These are phyloP conservation scores for Elaeagnus macrophylla DNA, from an alignment of 306 rosid genomes.

Conservation along the genomic window DNA sequence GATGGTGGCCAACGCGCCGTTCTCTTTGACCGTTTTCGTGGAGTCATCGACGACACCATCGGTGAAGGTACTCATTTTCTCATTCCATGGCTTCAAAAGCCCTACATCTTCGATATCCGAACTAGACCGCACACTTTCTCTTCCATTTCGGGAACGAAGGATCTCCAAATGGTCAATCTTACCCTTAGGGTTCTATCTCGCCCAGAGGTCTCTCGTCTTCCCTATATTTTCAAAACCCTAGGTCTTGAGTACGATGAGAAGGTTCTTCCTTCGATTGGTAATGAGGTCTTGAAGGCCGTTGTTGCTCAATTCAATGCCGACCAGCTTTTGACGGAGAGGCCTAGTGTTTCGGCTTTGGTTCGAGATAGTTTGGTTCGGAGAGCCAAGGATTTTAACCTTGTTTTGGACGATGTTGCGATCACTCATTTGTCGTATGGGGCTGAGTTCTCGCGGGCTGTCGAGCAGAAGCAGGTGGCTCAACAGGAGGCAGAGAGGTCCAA, in stretches of 20 bases:
- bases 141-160: too few relatives aligned
- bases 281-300: slow-evolving; percentile 65
- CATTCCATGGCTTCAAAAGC: slow-evolving; percentile 83
- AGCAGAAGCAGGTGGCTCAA: too few relatives aligned
- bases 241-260: slow-evolving; percentile 89
- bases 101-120: slow-evolving; percentile 22
- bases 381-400: slow-evolving; percentile 52
- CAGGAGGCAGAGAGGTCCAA: too few relatives aligned
- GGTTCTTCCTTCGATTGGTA: slow-evolving; percentile 78
- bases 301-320: too few relatives aligned
- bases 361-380: slow-evolving; percentile 57
- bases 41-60: slow-evolving; percentile 50
- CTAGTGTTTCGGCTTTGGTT: slow-evolving; percentile 67
- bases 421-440: too few relatives aligned
- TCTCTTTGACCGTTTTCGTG: slow-evolving; percentile 76
- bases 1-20: slow-evolving; percentile 91
- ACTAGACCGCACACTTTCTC: too few relatives aligned
- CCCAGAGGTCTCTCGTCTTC: slow-evolving; percentile 52
- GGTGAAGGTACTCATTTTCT: slow-evolving; percentile 70
- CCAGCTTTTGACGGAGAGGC: slow-evolving; percentile 38
- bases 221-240: slow-evolving; percentile 55
- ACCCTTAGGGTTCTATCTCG: slow-evolving; percentile 72
- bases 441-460: too few relatives aligned
- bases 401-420: too few relatives aligned
- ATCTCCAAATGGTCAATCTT: slow-evolving; percentile 38